These are phyloP conservation scores for Francoa sonchifolia DNA, from an alignment of 441 rosid genomes.

Conservation along the genomic window DNA sequence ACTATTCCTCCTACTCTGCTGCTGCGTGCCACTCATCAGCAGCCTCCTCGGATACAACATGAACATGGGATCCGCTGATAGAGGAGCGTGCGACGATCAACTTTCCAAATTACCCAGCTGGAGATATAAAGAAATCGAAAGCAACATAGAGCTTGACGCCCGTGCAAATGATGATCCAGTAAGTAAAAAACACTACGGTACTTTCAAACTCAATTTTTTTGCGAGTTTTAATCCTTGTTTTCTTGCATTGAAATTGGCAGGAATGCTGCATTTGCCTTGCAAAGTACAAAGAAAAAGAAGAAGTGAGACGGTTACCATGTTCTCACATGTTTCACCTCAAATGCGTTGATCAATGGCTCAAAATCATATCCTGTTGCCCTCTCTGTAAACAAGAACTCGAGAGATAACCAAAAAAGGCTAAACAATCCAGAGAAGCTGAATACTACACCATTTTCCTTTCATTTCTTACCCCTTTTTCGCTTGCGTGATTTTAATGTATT, in stretches of 20 bases:
- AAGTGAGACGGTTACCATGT: slow-evolving; percentile 75
- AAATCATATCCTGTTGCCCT: slow-evolving; percentile 86
- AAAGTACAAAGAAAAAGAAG: slow-evolving; percentile 76
- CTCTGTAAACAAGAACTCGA: slow-evolving; percentile 80
- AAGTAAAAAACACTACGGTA: no score
- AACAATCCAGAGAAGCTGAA: neutral
- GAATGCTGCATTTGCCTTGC: slow-evolving; percentile 86
- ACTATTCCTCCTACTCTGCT: slow-evolving; percentile 71
- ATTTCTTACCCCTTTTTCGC: no score
- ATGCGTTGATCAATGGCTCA: slow-evolving; percentile 96
- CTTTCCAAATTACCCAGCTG: slow-evolving; percentile 64
- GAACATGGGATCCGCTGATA: slow-evolving; percentile 61
- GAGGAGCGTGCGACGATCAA: slow-evolving; percentile 87
- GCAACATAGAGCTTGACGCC: slow-evolving; percentile 18
- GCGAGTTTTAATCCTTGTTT: no score
- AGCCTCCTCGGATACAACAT: slow-evolving; percentile 80
- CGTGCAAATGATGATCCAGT: slow-evolving; percentile 44
- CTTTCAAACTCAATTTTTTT: no score
- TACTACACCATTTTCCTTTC: no score
- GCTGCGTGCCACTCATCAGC: slow-evolving; percentile 73
- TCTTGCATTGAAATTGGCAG: slow-evolving; percentile 23
- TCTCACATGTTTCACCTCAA: slow-evolving; percentile 74
- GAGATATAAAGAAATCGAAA: slow-evolving; percentile 42
- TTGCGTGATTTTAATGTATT: neutral
- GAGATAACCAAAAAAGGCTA: slow-evolving; percentile 24